Evolutionary conservation across 306 rosid genomes (phyloP).

Genomic region (Quercus parvula): DNA sequence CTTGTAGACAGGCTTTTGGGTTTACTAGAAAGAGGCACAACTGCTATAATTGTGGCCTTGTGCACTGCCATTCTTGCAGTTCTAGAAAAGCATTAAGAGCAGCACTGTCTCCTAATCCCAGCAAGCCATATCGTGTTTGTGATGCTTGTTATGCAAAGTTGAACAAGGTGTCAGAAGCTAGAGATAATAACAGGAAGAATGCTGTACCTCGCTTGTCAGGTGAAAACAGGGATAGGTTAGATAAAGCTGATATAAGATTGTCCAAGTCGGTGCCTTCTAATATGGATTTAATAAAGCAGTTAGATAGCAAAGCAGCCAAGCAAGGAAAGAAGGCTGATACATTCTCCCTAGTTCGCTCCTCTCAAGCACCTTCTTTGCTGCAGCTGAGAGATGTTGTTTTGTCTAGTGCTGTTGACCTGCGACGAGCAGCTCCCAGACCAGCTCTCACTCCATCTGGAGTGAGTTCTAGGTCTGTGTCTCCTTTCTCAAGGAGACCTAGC

Average conservation of each 20-base stretch:
- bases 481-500: slow-evolving; percentile 86
- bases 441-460: slow-evolving; percentile 71
- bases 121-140: slow-evolving; percentile 88
- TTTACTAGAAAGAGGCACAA: slow-evolving; percentile 97
- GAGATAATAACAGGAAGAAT: slow-evolving; percentile 54
- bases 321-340: slow-evolving; percentile 91
- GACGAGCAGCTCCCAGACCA: slow-evolving; percentile 71
- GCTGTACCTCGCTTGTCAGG: slow-evolving; percentile 83
- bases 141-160: slow-evolving; percentile 84
- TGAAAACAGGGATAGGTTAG: slow-evolving; percentile 93
- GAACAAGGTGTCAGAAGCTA: slow-evolving; percentile 78
- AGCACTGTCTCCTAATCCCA: slow-evolving; percentile 82
- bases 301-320: slow-evolving; percentile 91
- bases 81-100: slow-evolving; percentile 91
- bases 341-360: slow-evolving; percentile 70
- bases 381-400: slow-evolving; percentile 87
- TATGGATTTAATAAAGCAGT: slow-evolving; percentile 91
- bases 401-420: slow-evolving; percentile 71
- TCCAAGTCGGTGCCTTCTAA: slow-evolving; percentile 81
- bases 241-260: slow-evolving; percentile 70
- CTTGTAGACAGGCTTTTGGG: slow-evolving; percentile 98
- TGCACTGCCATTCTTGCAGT: slow-evolving; percentile 98
- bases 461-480: slow-evolving; percentile 85
- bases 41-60: slow-evolving; percentile 98
- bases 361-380: slow-evolving; percentile 76